These are phyloP conservation scores for Coemansia sp. DNA, from an alignment of 192 early-diverging fungal genomes.

Conservation along the genomic window DNA sequence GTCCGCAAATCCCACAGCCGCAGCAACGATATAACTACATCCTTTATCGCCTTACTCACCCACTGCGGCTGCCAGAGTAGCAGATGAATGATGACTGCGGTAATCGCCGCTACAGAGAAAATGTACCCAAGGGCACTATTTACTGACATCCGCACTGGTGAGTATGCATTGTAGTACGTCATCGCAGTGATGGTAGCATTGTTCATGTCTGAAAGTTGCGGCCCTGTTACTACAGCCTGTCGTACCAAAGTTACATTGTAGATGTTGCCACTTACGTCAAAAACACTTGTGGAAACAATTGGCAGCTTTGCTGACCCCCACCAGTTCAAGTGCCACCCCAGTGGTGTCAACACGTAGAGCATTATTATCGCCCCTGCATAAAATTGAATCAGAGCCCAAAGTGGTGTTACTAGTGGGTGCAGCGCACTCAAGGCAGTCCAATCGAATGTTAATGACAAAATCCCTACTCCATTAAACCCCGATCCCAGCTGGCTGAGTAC, in stretches of 20 bases:
- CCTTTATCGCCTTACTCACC: slow-evolving; percentile 24
- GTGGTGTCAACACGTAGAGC: slow-evolving; percentile 74
- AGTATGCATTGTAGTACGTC: slow-evolving; percentile 40
- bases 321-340: slow-evolving; percentile 66
- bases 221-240: not conserved
- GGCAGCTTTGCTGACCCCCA: slow-evolving; percentile 63
- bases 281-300: slow-evolving; percentile 67
- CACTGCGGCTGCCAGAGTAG: slow-evolving; percentile 49
- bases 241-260: slow-evolving; percentile 64
- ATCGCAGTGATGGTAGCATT: not conserved
- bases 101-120: slow-evolving; percentile 47
- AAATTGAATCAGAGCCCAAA: slow-evolving; percentile 71
- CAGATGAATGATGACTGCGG: slow-evolving; percentile 44
- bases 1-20: slow-evolving; percentile 47
- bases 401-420: slow-evolving; percentile 74
- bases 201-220: not conserved
- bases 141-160: slow-evolving; percentile 50
- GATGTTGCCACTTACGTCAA: slow-evolving; percentile 59
- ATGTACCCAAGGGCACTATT: slow-evolving; percentile 54
- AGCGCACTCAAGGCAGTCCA: slow-evolving; percentile 64
- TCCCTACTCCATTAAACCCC: slow-evolving; percentile 66
- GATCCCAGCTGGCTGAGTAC: slow-evolving; percentile 39
- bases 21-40: slow-evolving; percentile 28
- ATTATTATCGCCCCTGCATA: slow-evolving; percentile 67
- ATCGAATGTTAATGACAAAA: slow-evolving; percentile 72